Conservation (phyloP, 495 filamentous ascomycete genomes). For the Penicillium egyptiacum region DNA sequence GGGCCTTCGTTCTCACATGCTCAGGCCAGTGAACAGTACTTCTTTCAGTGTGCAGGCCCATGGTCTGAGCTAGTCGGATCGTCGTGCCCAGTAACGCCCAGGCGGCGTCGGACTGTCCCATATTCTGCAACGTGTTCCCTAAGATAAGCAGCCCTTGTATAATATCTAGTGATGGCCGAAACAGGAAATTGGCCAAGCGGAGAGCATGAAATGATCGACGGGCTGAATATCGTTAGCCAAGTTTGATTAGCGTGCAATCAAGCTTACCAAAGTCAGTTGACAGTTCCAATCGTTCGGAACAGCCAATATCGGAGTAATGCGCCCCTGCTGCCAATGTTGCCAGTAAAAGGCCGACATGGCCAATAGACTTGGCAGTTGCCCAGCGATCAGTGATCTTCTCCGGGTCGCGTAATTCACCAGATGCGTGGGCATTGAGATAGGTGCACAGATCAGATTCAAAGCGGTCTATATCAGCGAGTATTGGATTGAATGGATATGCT, state of each 20-base stretch:
- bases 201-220: conserved; percentile 40
- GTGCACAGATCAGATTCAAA: conserved; percentile 48
- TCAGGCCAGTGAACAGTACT: conserved; percentile 30
- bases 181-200: conserved; percentile 48
- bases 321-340: conserved; percentile 52
- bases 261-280: conserved; percentile 21
- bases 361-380: conserved; percentile 35
- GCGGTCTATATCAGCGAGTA: conserved; percentile 45
- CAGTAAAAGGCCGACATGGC: conserved; percentile 44
- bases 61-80: conserved; percentile 46
- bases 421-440: conserved; percentile 44
- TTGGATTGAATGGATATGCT: conserved; percentile 53
- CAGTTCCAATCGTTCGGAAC: conserved; percentile 30
- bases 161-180: conserved; percentile 43
- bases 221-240: conserved; percentile 16
- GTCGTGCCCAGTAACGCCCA: conserved; percentile 49
- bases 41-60: conserved; percentile 40
- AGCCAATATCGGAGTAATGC: conserved; percentile 48
- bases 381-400: conserved; percentile 31
- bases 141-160: conserved; percentile 48
- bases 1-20: conserved; percentile 25
- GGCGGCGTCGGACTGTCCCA: conserved; percentile 50
- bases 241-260: too few relatives aligned
- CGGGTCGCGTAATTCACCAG: conserved; percentile 25
- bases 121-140: conserved; percentile 49